Conservation (phyloP, 1,284 basidiomycete species). For the Trametes hirsuta region DNA sequence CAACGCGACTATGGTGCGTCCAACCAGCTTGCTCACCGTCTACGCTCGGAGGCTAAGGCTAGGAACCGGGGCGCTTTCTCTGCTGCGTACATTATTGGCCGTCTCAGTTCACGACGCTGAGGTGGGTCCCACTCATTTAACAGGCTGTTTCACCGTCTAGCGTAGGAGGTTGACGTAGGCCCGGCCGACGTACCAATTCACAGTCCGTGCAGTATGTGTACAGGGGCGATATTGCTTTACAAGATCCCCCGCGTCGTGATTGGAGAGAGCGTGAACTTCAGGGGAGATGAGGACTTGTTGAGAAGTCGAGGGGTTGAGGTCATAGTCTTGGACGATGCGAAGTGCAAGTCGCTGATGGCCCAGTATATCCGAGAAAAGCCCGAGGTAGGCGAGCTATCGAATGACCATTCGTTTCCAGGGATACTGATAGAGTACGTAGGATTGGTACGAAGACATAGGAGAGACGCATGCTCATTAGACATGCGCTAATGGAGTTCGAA, state of each 20-base stretch:
- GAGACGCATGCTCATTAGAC: conserved; percentile 27
- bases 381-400: conserved; percentile 41
- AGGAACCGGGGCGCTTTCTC: neutral
- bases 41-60: neutral
- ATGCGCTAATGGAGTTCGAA: too few species aligned
- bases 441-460: conserved; percentile 64
- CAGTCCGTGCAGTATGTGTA: conserved; percentile 67
- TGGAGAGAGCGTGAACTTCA: conserved; percentile 56
- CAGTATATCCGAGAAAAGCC: conserved; percentile 36
- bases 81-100: neutral
- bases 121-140: conserved; percentile 34
- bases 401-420: neutral
- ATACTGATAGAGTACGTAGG: conserved; percentile 34
- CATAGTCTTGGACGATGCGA: conserved; percentile 47
- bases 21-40: neutral
- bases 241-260: conserved; percentile 64
- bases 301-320: conserved; percentile 55
- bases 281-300: conserved; percentile 54
- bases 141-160: neutral
- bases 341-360: conserved; percentile 34
- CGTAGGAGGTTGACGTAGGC: neutral
- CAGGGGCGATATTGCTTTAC: conserved; percentile 61
- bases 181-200: neutral
- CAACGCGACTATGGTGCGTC: conserved; percentile 49
- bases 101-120: conserved; percentile 51